phyloP scores from a whole-genome alignment of 148 eudicot genomes.

The Selenicereus undatus region DNA sequence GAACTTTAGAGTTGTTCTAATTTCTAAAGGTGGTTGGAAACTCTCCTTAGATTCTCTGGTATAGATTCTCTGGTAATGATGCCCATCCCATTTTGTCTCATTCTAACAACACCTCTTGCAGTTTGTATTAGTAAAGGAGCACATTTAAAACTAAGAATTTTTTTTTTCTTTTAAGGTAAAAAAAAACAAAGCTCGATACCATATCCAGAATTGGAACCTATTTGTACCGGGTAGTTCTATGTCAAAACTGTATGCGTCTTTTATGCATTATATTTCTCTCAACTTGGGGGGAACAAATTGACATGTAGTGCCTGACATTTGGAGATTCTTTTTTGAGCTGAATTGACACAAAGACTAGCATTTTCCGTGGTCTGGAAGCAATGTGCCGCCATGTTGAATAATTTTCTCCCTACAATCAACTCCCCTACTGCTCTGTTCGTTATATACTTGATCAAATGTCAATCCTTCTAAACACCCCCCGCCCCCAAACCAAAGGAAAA shows the following conservation, averaged over 20 bases:
- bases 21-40: not conserved
- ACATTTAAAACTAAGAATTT: not conserved
- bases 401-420: not conserved
- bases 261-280: not conserved
- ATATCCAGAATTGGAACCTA: not conserved
- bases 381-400: not conserved
- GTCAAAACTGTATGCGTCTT: not conserved
- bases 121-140: not conserved
- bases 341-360: not conserved
- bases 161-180: not conserved
- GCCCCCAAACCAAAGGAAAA: too few species aligned
- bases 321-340: not conserved
- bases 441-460: too few species aligned
- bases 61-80: not conserved
- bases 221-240: not conserved
- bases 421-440: not conserved
- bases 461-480: too few species aligned
- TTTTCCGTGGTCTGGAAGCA: not conserved
- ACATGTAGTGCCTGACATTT: not conserved
- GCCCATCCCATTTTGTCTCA: not conserved
- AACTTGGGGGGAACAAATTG: not conserved
- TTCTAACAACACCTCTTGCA: not conserved
- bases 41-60: not conserved
- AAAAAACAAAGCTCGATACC: not conserved
- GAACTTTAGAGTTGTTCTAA: not conserved